A percentile compares a stretch with the other conserved stretches of the same genome.
Conservation (phyloP, 1,284 basidiomycete species). For the Hemileia vastatrix region DNA sequence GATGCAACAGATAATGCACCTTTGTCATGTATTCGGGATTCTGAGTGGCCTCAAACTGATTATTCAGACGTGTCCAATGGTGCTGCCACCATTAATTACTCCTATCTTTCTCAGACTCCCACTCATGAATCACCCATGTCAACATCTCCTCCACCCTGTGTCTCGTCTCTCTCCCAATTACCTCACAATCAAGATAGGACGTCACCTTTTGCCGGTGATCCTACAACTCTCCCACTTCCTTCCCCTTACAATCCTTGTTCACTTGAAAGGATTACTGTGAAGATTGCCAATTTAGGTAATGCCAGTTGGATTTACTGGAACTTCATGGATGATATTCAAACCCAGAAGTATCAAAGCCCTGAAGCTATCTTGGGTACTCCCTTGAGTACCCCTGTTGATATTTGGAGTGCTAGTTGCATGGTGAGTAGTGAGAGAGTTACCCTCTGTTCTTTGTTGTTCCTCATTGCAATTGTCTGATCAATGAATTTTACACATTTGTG, state of each 20-base stretch:
- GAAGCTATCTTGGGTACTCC: conserved; percentile 93
- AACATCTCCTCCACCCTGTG: background rate
- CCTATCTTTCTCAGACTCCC: conserved; percentile 33
- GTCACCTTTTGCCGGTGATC: conserved; percentile 52
- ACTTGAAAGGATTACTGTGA: conserved; percentile 85
- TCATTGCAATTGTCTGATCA: no score
- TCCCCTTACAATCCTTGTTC: conserved; percentile 52
- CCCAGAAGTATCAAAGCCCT: conserved; percentile 90
- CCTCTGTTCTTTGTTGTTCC: no score
- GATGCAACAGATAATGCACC: no score
- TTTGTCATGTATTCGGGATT: no score
- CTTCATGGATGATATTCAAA: conserved; percentile 94
- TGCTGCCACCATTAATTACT: no score
- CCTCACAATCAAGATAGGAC: conserved; percentile 4
- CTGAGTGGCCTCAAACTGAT: no score
- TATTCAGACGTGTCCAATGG: conserved; percentile 44
- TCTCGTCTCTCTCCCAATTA: background rate
- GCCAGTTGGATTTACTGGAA: conserved; percentile 72
- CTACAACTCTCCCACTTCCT: conserved; percentile 50
- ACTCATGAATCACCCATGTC: conserved; percentile 3
- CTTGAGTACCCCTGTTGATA: conserved; percentile 89
- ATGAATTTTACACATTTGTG: no score
- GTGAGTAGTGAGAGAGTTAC: conserved; percentile 48
- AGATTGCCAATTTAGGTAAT: conserved; percentile 96
- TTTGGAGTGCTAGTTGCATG: conserved; percentile 92